These are phyloP conservation scores for Furcasterigmium furcatum DNA, from an alignment of 2,329 filamentous ascomycete genomes.

Conservation along the genomic window DNA sequence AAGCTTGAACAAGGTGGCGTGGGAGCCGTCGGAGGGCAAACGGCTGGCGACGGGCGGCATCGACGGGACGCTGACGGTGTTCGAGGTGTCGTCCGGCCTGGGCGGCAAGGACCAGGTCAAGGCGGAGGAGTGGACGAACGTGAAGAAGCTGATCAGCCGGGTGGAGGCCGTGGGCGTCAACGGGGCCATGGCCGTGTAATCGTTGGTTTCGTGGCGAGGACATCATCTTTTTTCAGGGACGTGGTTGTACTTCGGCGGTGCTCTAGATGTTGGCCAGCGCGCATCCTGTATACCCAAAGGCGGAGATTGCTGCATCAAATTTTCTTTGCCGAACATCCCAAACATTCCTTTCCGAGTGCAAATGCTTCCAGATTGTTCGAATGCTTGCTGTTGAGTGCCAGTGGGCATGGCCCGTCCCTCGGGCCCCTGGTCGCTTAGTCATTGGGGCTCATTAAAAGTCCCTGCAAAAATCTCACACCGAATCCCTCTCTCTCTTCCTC, in stretches of 20 bases:
- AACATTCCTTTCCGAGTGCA: too few species aligned
- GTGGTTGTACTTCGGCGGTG: background rate
- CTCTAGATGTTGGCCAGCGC: constrained; percentile 7
- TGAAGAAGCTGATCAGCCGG: constrained; percentile 83
- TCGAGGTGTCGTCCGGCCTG: constrained; percentile 80
- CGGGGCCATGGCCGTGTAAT: constrained; percentile 38
- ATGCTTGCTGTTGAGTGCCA: too few species aligned
- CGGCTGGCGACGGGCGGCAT: constrained; percentile 87
- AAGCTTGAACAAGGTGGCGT: constrained; percentile 90
- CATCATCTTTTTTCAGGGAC: too few species aligned
- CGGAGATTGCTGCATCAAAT: background rate
- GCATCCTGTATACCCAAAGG: constrained; percentile 11
- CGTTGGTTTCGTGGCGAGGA: background rate
- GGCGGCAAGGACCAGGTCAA: constrained; percentile 82
- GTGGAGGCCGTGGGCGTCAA: constrained; percentile 61
- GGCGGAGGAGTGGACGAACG: constrained; percentile 86
- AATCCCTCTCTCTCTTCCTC: background rate
- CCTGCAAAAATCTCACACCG: background rate
- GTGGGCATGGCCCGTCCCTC: too few species aligned
- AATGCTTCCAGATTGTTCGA: too few species aligned
- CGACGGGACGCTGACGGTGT: constrained; percentile 85
- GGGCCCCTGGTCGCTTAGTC: constrained; percentile 8
- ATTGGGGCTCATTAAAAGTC: constrained; percentile 1
- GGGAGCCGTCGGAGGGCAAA: constrained; percentile 88
- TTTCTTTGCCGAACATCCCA: too few species aligned